Evolutionary conservation across 225 moss, liverwort and hornwort species (phyloP).

Genomic region (Pseudoscleropodium purum): DNA sequence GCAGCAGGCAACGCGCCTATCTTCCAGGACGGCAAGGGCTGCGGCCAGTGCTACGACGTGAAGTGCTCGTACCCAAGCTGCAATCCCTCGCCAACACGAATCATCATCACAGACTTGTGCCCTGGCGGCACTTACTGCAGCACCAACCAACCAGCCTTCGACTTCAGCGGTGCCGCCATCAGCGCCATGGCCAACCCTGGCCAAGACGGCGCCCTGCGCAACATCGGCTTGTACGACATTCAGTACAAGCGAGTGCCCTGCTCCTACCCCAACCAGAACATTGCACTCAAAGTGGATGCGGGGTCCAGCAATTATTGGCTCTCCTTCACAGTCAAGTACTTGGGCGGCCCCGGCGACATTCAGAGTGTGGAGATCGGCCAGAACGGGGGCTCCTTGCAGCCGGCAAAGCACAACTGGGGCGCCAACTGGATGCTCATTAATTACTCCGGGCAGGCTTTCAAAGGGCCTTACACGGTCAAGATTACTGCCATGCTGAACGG

Average conservation of each 20-base stretch:
- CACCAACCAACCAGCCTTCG: not conserved
- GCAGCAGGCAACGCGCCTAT: not conserved
- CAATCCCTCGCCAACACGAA: not conserved
- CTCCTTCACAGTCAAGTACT: slow-evolving; percentile 1
- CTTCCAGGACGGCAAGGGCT: not conserved
- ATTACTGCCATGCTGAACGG: not conserved
- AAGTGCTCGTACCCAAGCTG: not conserved
- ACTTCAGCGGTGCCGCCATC: not conserved
- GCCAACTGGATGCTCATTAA: not conserved
- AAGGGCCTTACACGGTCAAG: not conserved
- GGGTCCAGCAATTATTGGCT: not conserved
- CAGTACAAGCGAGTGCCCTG: not conserved
- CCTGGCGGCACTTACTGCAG: not conserved
- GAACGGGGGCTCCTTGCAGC: not conserved
- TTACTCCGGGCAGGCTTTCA: not conserved
- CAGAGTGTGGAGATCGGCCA: not conserved
- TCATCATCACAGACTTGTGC: not conserved
- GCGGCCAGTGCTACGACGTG: slow-evolving; percentile 16
- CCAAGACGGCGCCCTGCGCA: not conserved
- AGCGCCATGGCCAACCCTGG: not conserved
- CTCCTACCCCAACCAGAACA: not conserved
- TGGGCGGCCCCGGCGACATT: not conserved
- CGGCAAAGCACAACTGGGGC: not conserved
- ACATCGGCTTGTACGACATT: not conserved
- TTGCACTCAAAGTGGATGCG: not conserved